Evolutionary conservation across 352 stramenopile genomes (phyloP), one percentile per base, ranked within the genome.

Genomic region (Phytophthora tentaculata): DNA sequence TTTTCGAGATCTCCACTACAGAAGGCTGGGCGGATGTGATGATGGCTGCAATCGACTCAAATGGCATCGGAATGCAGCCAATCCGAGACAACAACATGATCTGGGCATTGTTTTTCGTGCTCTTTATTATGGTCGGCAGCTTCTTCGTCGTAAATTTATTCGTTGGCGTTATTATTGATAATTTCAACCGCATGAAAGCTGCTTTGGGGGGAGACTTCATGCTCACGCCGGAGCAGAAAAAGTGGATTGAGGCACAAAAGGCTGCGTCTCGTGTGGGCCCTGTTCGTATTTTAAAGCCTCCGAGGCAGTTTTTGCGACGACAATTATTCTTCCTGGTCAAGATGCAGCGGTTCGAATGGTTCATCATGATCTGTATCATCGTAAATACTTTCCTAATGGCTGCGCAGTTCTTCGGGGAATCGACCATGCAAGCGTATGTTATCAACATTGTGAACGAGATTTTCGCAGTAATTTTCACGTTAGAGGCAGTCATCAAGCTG

Each of bases 91-190:
- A 92, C 67, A 93, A 92, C 32, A 70, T 82, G 54, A 32, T 77
- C 7, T 97, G 90, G 88, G 74, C 84, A 1, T 80, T 86, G 4
- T 98, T 98, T 63, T 98, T 97, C 61, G 75, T 98, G 13, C 41
- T 82, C 0, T 98, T 97, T 74, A 96, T 98, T 35, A 80, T 98
- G 58, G 71, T 98, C 20, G 89, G 94, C 16, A 90, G 90, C 53
- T 98, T 97, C 61, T 98, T 98, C 55, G 88, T 98, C 4, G 89
- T 98, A 24, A 98, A 98, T 39, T 75, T 98, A 0, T 98, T 98
- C 59, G 87, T 98, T 0, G 94, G 94, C 8, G 90, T 98, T 8
- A 97, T 98, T 61, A 97, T 98, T 49, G 94, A 98, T 58, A 97
- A 97, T 56, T 98, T 98, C 62, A 97, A 97, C 49, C 80, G 87